Conservation (phyloP, 2,329 filamentous ascomycete genomes). For the Clarireedia homoeocarpa region DNA sequence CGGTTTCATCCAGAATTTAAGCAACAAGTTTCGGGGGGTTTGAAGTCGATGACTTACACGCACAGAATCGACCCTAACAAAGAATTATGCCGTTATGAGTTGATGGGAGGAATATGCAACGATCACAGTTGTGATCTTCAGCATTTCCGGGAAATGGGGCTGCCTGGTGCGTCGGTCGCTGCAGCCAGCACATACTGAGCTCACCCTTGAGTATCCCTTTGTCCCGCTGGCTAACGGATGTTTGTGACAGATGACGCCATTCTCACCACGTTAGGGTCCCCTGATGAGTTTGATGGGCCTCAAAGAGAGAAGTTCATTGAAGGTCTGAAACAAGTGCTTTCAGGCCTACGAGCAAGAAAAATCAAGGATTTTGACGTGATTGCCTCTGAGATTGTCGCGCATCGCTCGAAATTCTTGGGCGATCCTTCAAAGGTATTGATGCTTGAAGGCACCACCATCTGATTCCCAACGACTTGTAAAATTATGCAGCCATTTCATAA, state of each 20-base stretch:
- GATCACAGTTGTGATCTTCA: constrained; percentile 67
- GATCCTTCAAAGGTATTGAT: constrained; percentile 57
- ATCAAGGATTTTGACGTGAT: constrained; percentile 60
- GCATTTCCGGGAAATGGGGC: constrained; percentile 68
- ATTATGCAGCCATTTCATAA: constrained; percentile 10
- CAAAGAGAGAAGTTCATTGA: constrained; percentile 53
- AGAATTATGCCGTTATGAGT: constrained; percentile 69
- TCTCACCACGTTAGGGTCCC: constrained; percentile 61
- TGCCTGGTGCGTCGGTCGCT: constrained; percentile 60
- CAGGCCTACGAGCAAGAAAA: constrained; percentile 49
- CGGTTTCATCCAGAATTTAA: constrained; percentile 78
- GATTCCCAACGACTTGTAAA: constrained; percentile 21
- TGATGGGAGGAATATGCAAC: constrained; percentile 62
- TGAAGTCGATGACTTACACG: constrained; percentile 88
- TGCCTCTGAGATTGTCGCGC: constrained; percentile 58
- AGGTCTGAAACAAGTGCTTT: constrained; percentile 54
- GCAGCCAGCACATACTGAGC: constrained; percentile 18
- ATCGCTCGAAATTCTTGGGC: constrained; percentile 55
- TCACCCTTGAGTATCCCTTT: constrained; percentile 23
- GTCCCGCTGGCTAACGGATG: constrained; percentile 32
- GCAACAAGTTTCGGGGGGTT: constrained; percentile 62
- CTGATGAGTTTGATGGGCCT: constrained; percentile 54
- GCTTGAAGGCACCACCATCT: constrained; percentile 36
- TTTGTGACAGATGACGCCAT: constrained; percentile 58
- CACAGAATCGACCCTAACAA: constrained; percentile 74